phyloP scores from a whole-genome alignment of 2,329 filamentous ascomycete species.

The Lecanicillium sp. region DNA sequence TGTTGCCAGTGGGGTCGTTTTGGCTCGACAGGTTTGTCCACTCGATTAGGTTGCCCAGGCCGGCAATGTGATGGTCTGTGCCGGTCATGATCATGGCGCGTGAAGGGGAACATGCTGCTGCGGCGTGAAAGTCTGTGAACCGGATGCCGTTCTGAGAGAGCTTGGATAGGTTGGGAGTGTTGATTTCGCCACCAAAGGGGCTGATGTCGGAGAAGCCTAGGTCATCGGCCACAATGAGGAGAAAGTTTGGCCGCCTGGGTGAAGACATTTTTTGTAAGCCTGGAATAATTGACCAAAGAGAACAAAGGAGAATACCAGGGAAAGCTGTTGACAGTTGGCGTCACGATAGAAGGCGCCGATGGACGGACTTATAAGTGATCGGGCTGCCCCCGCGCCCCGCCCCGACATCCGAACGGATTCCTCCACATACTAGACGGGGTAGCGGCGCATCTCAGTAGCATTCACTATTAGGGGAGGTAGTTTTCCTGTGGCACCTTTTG shows the following conservation, averaged over 20 bases:
- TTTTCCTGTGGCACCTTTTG: too few relatives aligned
- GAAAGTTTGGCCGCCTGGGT: conserved; percentile 43
- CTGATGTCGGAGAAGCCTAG: conserved; percentile 53
- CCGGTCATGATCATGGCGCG: conserved; percentile 56
- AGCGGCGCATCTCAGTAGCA: too few relatives aligned
- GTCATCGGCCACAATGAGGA: conserved; percentile 50
- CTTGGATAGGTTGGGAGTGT: conserved; percentile 49
- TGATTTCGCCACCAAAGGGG: conserved; percentile 52
- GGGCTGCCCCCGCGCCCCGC: too few relatives aligned
- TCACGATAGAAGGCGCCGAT: too few relatives aligned
- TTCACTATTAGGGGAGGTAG: too few relatives aligned
- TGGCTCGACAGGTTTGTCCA: conserved; percentile 1
- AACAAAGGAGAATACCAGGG: too few relatives aligned
- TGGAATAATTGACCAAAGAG: too few relatives aligned
- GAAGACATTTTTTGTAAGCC: too few relatives aligned
- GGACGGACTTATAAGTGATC: too few relatives aligned
- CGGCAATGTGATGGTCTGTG: conserved; percentile 51
- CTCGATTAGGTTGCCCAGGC: conserved; percentile 48
- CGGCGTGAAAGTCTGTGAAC: conserved; percentile 55
- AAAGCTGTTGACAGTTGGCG: too few relatives aligned
- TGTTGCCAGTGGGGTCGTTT: conserved; percentile 6
- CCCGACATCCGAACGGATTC: too few relatives aligned
- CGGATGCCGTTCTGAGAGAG: conserved; percentile 36
- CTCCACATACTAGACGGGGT: too few relatives aligned
- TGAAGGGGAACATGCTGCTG: conserved; percentile 53